Conservation (phyloP, 2,329 filamentous ascomycete genomes). For the Verticillium alfalfae region DNA sequence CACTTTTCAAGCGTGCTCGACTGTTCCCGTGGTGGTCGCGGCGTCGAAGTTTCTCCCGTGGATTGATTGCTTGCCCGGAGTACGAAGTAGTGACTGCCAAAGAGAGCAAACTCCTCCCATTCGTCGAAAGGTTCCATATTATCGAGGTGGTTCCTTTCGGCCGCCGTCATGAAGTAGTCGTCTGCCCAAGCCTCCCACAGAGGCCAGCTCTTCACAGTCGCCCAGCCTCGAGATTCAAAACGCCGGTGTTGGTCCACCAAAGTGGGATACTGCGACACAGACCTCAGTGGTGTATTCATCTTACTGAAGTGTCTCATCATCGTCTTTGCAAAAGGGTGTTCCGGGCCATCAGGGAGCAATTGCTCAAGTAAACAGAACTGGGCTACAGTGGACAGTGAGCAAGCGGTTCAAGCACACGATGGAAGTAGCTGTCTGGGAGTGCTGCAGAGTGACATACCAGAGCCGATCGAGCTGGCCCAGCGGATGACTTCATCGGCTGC, state of each 20-base stretch:
- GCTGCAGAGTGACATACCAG: conserved; percentile 43
- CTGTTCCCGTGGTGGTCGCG: background rate
- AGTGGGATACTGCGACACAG: conserved; percentile 64
- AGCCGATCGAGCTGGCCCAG: conserved; percentile 68
- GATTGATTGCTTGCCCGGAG: conserved; percentile 54
- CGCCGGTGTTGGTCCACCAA: conserved; percentile 61
- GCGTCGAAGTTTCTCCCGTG: background rate
- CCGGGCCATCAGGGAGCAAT: conserved; percentile 68
- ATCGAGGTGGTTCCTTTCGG: conserved; percentile 60
- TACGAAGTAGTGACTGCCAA: conserved; percentile 78
- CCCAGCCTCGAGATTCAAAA: conserved; percentile 67
- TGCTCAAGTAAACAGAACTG: conserved; percentile 87
- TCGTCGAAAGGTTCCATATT: conserved; percentile 82
- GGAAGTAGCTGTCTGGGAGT: background rate
- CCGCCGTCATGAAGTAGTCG: conserved; percentile 54
- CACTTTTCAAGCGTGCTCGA: too few species aligned
- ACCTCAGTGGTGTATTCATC: conserved; percentile 71
- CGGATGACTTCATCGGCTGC: conserved; percentile 68
- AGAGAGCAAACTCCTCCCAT: conserved; percentile 90
- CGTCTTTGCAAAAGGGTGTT: conserved; percentile 78
- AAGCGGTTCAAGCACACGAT: conserved; percentile 8
- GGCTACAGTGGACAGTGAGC: conserved; percentile 35
- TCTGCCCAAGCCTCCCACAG: conserved; percentile 82
- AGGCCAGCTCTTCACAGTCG: conserved; percentile 54
- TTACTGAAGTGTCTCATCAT: conserved; percentile 85